Percentiles rank a stretch among this genome's conserved stretches.
phyloP scores from a whole-genome alignment of 441 rosid genomes.

The Gossypium lobatum region DNA sequence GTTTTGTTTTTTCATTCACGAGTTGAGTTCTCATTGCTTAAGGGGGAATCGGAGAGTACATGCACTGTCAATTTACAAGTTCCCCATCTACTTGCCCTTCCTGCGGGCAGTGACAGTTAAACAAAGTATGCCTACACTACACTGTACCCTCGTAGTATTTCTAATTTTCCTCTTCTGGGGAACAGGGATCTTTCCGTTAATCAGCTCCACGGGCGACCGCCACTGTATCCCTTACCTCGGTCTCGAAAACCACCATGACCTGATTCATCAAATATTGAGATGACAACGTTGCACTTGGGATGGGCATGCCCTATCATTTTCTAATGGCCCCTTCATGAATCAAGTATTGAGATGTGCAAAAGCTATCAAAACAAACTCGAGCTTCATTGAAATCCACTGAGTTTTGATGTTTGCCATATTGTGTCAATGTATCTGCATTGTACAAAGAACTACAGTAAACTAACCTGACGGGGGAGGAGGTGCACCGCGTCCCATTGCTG shows the following conservation, averaged over 20 bases:
- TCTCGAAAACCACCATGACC: conserved; percentile 57
- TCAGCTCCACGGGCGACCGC: conserved; percentile 48
- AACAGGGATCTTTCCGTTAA: neutral
- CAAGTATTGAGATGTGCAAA: neutral
- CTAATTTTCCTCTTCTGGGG: neutral
- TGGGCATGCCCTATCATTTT: neutral
- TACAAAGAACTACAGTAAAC: conserved; percentile 13
- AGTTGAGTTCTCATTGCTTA: neutral
- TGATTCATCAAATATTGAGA: conserved; percentile 15
- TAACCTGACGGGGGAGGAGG: conserved; percentile 88
- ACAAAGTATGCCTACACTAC: neutral
- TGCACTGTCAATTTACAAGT: neutral
- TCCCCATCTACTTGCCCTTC: neutral
- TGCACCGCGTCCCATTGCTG: conserved; percentile 89
- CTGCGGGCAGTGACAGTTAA: neutral
- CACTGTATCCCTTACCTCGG: conserved; percentile 52
- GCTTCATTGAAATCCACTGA: neutral
- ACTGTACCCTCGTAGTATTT: neutral
- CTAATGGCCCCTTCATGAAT: neutral
- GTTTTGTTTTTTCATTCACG: neutral
- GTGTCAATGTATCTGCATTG: neutral
- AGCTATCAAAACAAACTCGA: neutral
- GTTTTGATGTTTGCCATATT: neutral
- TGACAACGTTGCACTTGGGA: neutral
- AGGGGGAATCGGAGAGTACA: neutral